A percentile compares a stretch with the other conserved stretches of the same genome.
Conservation (phyloP, 208 protist genomes). For the Tritrichomonas musculus region DNA sequence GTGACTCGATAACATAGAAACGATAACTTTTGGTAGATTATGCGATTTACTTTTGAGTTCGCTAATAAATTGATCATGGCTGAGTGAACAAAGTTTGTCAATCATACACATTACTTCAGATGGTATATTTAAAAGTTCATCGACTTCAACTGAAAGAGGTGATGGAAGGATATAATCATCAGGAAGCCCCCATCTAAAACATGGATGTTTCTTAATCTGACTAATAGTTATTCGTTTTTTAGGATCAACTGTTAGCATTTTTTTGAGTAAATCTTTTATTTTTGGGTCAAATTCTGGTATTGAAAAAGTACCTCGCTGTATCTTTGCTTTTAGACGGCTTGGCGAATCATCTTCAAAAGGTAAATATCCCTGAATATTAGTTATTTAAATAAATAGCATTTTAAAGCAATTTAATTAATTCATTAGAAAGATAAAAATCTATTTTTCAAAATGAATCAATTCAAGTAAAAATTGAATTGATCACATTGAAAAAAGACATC, state of each 20-base stretch:
- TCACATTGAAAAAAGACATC: too few relatives aligned
- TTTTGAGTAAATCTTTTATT: neutral
- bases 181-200: neutral
- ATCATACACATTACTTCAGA: neutral
- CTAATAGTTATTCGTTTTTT: neutral
- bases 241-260: slow-evolving; percentile 7
- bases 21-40: neutral
- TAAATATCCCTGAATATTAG: slow-evolving; percentile 33
- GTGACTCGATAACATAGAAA: neutral
- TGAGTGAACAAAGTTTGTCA: neutral
- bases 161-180: neutral
- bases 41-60: neutral
- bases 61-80: neutral
- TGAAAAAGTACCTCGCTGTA: neutral
- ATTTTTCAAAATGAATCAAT: too few relatives aligned
- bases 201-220: neutral
- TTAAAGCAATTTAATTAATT: too few relatives aligned
- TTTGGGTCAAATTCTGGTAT: neutral
- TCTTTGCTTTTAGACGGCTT: neutral
- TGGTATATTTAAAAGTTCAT: neutral
- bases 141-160: neutral
- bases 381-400: too few relatives aligned
- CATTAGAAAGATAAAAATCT: too few relatives aligned
- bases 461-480: too few relatives aligned
- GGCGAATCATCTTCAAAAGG: slow-evolving; percentile 11